Evolutionary conservation across 306 rosid genomes (phyloP).

Genomic region (Dalbergia cultrata): DNA sequence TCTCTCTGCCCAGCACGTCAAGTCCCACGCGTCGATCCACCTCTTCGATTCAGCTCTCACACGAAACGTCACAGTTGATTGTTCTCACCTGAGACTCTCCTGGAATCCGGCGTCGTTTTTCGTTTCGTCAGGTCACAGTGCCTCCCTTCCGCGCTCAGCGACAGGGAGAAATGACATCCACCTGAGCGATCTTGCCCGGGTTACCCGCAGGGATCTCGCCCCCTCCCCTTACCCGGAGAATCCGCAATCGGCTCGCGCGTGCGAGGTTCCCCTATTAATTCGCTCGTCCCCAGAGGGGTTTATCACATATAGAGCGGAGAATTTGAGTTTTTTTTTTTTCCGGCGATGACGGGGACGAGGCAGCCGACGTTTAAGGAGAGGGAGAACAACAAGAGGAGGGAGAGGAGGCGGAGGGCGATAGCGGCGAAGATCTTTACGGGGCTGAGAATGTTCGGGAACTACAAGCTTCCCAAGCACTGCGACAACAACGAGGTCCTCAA

Average conservation of each 20-base stretch:
- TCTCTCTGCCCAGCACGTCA: no score
- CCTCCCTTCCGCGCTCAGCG: background rate
- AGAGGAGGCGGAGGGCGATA: slow-evolving; percentile 81
- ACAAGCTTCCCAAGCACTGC: slow-evolving; percentile 90
- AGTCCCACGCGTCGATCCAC: background rate
- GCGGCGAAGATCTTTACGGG: slow-evolving; percentile 91
- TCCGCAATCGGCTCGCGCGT: no score
- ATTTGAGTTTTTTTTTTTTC: background rate
- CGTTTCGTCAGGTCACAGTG: background rate
- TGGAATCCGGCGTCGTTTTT: slow-evolving; percentile 2
- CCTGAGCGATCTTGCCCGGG: background rate
- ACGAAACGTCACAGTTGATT: background rate
- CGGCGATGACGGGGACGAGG: slow-evolving; percentile 60
- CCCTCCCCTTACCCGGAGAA: no score
- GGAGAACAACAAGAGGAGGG: slow-evolving; percentile 88
- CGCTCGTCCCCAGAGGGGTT: background rate
- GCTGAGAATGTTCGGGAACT: slow-evolving; percentile 85
- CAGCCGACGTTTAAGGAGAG: slow-evolving; percentile 93
- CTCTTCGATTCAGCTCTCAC: background rate
- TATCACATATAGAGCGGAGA: background rate
- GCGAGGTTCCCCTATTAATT: background rate
- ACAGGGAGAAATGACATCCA: background rate
- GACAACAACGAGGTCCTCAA: slow-evolving; percentile 96
- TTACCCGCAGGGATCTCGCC: background rate
- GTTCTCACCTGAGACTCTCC: background rate